Percentiles rank a stretch among this genome's conserved stretches.
Conservation (phyloP, 1,284 basidiomycete genomes). For the Microbotryum violaceum region DNA sequence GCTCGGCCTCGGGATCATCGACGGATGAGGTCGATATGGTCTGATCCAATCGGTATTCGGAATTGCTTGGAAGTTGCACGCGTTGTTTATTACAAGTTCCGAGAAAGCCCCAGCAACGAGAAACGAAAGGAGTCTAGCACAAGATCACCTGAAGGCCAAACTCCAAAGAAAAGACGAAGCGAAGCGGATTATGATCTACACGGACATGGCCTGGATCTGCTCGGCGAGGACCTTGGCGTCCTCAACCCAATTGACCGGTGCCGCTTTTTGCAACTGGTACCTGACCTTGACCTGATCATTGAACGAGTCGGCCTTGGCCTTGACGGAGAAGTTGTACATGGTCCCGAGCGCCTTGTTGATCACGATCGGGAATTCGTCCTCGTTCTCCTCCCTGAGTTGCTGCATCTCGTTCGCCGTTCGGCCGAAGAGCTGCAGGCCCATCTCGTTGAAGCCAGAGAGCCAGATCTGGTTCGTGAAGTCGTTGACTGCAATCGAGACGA, state of each 20-base stretch:
- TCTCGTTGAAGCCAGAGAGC: constrained; percentile 94
- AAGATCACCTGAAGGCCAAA: not conserved
- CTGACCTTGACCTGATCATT: constrained; percentile 64
- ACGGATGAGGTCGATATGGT: no score
- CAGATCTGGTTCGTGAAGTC: constrained; percentile 85
- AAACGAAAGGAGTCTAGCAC: no score
- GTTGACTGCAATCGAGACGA: constrained; percentile 77
- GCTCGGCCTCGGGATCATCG: no score
- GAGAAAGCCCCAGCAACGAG: no score
- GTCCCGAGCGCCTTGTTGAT: constrained; percentile 61
- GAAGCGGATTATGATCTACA: not conserved
- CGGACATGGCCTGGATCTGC: not conserved
- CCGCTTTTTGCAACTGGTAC: constrained; percentile 67
- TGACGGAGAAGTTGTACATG: constrained; percentile 75
- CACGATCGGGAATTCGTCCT: constrained; percentile 54
- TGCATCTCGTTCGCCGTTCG: constrained; percentile 73
- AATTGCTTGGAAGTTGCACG: no score
- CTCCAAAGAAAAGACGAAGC: not conserved
- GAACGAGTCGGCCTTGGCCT: constrained; percentile 79
- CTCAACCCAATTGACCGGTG: constrained; percentile 60
- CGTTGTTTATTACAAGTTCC: no score
- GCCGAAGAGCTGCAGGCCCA: constrained; percentile 68
- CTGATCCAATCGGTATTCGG: no score
- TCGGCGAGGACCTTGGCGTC: constrained; percentile 49
- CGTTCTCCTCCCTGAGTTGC: constrained; percentile 61